Percentiles rank a stretch among this genome's conserved stretches.
phyloP scores from a whole-genome alignment of 2,329 filamentous ascomycete genomes.

The Dryadomyces quercivorus region DNA sequence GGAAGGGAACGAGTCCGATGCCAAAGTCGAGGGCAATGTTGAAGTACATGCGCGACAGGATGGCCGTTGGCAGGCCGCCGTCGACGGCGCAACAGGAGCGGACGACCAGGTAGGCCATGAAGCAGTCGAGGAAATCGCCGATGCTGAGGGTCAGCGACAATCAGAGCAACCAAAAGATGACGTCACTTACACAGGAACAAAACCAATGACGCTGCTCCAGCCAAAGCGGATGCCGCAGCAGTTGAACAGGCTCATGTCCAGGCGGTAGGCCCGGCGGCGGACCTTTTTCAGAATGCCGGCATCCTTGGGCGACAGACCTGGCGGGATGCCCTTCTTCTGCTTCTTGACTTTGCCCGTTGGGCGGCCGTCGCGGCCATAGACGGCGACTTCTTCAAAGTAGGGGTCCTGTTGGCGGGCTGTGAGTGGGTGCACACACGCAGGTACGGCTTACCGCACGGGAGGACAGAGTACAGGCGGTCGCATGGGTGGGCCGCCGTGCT shows the following conservation, averaged over 20 bases:
- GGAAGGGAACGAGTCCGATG: conserved; percentile 60
- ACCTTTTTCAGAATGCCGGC: conserved; percentile 72
- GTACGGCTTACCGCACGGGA: too few species aligned
- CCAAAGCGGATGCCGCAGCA: conserved; percentile 75
- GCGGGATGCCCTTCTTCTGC: conserved; percentile 71
- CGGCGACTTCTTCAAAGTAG: conserved; percentile 73
- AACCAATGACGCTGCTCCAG: conserved; percentile 75
- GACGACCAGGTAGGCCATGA: conserved; percentile 66
- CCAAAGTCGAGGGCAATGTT: conserved; percentile 67
- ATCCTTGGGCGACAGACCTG: conserved; percentile 74
- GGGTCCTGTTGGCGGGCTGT: conserved; percentile 51
- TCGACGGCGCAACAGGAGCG: conserved; percentile 61
- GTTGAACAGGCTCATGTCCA: conserved; percentile 77
- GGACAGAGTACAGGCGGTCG: background rate
- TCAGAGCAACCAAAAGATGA: background rate
- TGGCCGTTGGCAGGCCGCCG: conserved; percentile 53
- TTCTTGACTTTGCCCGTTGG: conserved; percentile 65
- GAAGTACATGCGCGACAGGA: conserved; percentile 63
- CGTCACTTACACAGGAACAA: conserved; percentile 63
- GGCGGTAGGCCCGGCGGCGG: conserved; percentile 70
- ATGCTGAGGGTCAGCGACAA: conserved; percentile 30
- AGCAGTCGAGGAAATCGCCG: conserved; percentile 62
- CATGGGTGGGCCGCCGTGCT: background rate
- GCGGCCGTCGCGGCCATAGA: conserved; percentile 54
- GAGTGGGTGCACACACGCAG: background rate